Base-by-base conservation (phyloP, 129 eudicot species). In the Sambucus nigra region DNA sequence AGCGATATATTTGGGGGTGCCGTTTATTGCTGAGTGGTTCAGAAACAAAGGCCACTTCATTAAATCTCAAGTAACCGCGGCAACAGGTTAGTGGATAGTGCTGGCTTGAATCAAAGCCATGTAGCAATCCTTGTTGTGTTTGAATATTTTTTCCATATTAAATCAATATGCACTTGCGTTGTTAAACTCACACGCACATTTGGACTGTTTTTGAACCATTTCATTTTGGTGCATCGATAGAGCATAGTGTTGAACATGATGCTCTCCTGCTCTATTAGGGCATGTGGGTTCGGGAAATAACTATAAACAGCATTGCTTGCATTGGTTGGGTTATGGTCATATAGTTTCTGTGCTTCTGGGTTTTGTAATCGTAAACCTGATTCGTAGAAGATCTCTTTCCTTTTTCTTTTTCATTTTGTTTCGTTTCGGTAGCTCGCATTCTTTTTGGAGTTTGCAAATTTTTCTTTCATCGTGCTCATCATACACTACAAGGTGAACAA, bases 41-140 rank as follows among this genome's bases (percentile, higher is more conserved):
- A 79, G 99, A 62, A 92, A 86, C 78, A 86, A 92, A 82, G 96
- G 96, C 23, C 99, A 92, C 48, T 79, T 63, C 52, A 79, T 86
- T 39, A 92, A 82, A 71, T 92, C 99, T 42, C 99, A 92, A 75
- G 94, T 92, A 61, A 92, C 96, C 29, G 99, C 99, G 31, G 99
- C 99, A 51, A 87, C 89, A 77, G 96, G 96, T 87, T 61, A n/a
- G 68, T 39, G 7, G 23, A 40, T 61, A 10, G 50, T 50, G 46
- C 40, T 40, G 16, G 16, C 25, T 28, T 5, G 17, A 20, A 25
- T 54, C 35, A 47, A 12, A 26, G 8, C 32, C 51, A 42, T 18
- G 6, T 26, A 42, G 46, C 13, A 1, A 20, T 20, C 48, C 7
- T 42, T 42, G 14, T 15, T 2, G 19, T 42, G 19, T 2, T 13